Evolutionary conservation across 1,139 yeast species (phyloP).

Genomic region (Kurtzmaniella quercitrusa): DNA sequence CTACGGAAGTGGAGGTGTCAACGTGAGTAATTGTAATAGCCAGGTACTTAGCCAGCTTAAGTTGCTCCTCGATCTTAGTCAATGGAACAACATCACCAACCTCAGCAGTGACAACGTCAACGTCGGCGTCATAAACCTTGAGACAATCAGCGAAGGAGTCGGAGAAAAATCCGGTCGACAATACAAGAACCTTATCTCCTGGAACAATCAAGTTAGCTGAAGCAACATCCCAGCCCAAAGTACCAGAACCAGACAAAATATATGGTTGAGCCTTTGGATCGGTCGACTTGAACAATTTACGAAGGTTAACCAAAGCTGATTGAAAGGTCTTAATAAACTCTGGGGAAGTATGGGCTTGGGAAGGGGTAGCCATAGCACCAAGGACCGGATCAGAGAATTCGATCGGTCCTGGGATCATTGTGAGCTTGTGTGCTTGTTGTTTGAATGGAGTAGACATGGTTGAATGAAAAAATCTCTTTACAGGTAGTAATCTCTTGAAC

Average conservation of each 20-base stretch:
- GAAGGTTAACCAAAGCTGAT: conserved; percentile 59
- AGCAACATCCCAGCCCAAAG: conserved; percentile 91
- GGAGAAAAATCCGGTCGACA: conserved; percentile 91
- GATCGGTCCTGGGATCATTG: conserved; percentile 92
- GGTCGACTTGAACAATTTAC: conserved; percentile 70
- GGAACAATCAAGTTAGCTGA: conserved; percentile 69
- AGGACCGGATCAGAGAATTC: conserved; percentile 82
- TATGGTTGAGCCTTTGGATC: conserved; percentile 68
- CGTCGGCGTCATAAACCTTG: conserved; percentile 65
- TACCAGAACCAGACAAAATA: conserved; percentile 86
- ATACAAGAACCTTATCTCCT: conserved; percentile 71
- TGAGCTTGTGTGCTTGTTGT: conserved; percentile 50
- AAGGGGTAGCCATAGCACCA: conserved; percentile 78
- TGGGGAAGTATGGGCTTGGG: conserved; percentile 89
- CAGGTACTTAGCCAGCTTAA: conserved; percentile 50
- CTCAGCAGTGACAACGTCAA: conserved; percentile 63
- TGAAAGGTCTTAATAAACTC: conserved; percentile 77
- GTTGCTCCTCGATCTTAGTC: conserved; percentile 50
- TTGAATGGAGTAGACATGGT: conserved; percentile 32
- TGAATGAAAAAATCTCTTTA: conserved; percentile 3
- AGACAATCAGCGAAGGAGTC: conserved; percentile 83
- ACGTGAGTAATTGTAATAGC: conserved; percentile 89
- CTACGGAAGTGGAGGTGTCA: conserved; percentile 93
- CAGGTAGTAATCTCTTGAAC: neutral
- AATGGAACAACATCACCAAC: conserved; percentile 71